Conservation (phyloP, 306 rosid species). For the Gillenia trifoliata region DNA sequence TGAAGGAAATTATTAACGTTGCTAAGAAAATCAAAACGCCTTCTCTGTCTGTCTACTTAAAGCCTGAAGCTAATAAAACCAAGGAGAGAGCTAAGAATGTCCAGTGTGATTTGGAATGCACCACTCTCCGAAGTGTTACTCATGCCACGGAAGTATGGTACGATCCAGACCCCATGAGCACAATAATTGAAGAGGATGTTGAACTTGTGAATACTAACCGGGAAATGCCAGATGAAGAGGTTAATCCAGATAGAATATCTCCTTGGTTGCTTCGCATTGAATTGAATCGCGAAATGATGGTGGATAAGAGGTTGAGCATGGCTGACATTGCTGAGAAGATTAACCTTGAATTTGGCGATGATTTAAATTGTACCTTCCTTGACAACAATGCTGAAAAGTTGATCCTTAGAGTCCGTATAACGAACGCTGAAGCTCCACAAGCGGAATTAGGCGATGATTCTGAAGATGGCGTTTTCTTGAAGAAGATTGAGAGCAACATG, state of each 20-base stretch:
- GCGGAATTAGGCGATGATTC: conserved; percentile 86
- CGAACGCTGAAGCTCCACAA: conserved; percentile 91
- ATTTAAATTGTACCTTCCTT: conserved; percentile 84
- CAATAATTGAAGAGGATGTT: conserved; percentile 85
- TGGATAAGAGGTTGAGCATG: conserved; percentile 95
- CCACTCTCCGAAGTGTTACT: conserved; percentile 89
- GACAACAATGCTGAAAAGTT: conserved; percentile 94
- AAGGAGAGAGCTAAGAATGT: conserved; percentile 92
- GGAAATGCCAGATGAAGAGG: conserved; percentile 98
- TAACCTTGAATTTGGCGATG: conserved; percentile 77
- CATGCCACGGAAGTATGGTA: conserved; percentile 99
- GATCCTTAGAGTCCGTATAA: conserved; percentile 86
- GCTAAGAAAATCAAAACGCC: conserved; percentile 96
- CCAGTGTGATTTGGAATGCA: conserved; percentile 94
- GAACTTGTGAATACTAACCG: conserved; percentile 84
- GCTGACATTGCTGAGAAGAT: conserved; percentile 98
- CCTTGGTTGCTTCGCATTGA: conserved; percentile 98
- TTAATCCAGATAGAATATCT: conserved; percentile 80
- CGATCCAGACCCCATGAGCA: conserved; percentile 94
- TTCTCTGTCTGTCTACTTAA: conserved; percentile 76
- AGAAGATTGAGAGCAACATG: conserved; percentile 95
- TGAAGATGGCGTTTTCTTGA: conserved; percentile 88
- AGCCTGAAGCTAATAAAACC: conserved; percentile 72
- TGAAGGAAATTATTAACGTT: conserved; percentile 92
- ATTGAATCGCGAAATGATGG: conserved; percentile 98